Evolutionary conservation across 2,329 filamentous ascomycete genomes (phyloP), one percentile per base, ranked within the genome.

Genomic region (Monilinia fructicola): DNA sequence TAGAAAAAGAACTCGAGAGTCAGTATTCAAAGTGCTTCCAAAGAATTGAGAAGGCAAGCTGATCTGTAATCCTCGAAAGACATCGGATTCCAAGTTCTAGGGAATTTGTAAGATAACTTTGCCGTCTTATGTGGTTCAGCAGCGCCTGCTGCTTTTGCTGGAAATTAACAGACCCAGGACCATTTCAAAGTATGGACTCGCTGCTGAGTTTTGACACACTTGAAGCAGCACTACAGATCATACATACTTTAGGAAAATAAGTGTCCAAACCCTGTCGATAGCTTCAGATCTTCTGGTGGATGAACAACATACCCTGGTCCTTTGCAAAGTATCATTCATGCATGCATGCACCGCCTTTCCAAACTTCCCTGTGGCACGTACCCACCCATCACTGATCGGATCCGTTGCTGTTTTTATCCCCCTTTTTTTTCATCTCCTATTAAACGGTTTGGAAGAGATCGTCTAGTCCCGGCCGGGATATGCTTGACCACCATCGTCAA

Each of bases 281-380:
- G 28, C 42, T 46, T 28, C 18, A 56, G 40, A 38, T 55, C 40
- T 44, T 56, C 38, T 16, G 23, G 26, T 11, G 23, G 14, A 62
- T 7, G 5, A 18, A 46, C 42, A 54, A 42, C 4, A 23, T 31
- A 65, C 31, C 63, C 63, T 59, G 54, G 54, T 18, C 10, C 31
- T 23, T 52, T 31, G 42, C 35, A 40, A 65, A 52, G 54, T 65
- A 48, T 44, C 42, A 18, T 44, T 52, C 42, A 65, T 65, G 59
- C 56, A 65, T 65, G 59, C 56, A 65, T 64, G 53, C 63, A 60
- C 42, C 42, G 54, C 63, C 42, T 50, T 59, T 65, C 55, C 55
- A 44, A 44, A 31, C 31, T 52, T 26, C 23, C 18, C 28, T 56
- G 54, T 46, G 42, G 63, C 54, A 65, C 62, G n/a, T 65, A 58